Base-by-base conservation (phyloP, 495 filamentous ascomycete genomes). In the Hypomontagnella monticulosa region DNA sequence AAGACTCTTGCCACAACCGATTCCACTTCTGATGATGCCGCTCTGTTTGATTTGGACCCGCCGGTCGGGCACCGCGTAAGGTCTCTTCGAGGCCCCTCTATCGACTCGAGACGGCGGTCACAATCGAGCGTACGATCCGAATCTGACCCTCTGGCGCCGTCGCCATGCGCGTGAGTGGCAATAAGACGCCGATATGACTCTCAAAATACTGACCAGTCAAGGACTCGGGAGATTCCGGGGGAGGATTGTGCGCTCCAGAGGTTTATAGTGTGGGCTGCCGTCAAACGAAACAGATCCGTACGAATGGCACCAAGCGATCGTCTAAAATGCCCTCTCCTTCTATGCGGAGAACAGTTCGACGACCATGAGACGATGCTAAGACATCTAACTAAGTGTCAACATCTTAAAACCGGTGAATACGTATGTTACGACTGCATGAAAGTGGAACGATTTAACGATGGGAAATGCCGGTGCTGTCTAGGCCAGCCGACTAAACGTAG, bases 221-320 rank as follows among this genome's bases (percentile, higher is more conserved):
- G 80, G 47, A 75, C 77, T 57, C 75, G 73, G 57, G 75, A 80
- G 44, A 76, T 74, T 12, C 66, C 72, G 5, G 69, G 71, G 32
- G 78, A 81, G 40, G 78, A 80, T 53, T 83, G 81, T 63, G 78
- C 79, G 4, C 67, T 73, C 23, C 74, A 81, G 54, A 69, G 80
- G 30, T 83, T 82, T 64, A 80, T 81, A 61, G 78, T 80, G 55
- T 83, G 80, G 80, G 77, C 78, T 37, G 80, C 80, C 40, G 74
- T 81, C 41, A 81, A 81, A 61, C 79, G 80, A 68, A 83, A 82
- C 62, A 76, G 71, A 34, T 78, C 73, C n/a, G 48, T 56, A 47
- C 75, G 73, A 58, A 81, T 80, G 72, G 73, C 70, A 27, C 53
- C 70, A 4, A 71, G 72, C 61, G 78, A 83, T 49, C 72, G 71